Base-by-base conservation (phyloP, 2,329 filamentous ascomycete species). In the Diaporthe sp. region DNA sequence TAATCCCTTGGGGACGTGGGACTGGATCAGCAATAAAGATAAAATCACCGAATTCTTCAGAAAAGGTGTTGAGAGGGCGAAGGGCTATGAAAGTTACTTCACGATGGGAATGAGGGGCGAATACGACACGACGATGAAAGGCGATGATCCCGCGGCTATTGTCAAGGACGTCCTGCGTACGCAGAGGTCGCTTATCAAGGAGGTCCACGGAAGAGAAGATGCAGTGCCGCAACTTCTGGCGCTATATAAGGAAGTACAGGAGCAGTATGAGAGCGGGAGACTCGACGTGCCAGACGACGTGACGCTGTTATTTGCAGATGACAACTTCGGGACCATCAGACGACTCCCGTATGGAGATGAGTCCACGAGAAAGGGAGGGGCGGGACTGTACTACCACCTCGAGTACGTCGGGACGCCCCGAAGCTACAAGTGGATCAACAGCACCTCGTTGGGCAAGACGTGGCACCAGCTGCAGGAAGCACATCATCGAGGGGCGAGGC, bases 171-270 rank as follows among this genome's bases (percentile, higher is more conserved):
- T 92, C 25, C 86, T 92, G 12, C 78, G 83, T 30, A 86, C 88
- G 0, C 90, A 93, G 76, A 84, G 89, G 55, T 78, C 87, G 7
- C 87, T 92, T 17, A 83, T 92, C 9, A 82, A 83, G 12, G 83
- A 89, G 0, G 85, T 90, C 0, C 86, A 90, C 73, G 88, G 85
- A 3, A 80, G 81, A 19, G 80, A 81, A 28, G 82, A 88, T 40
- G 83, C 83, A 1, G 83, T 87, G 0, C 79, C 81, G 4, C 86
- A 93, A 79, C 86, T 92, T 72, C 89, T 91, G 85, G 91, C 90
- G 15, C 80, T 93, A 42, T 93, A 93, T 79, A 92, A 92, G 74
- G 91, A 93, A 75, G 90, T 93, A 0, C 89, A 90, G 77, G 87
- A 87, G 15, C 91, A 92, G 76, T 92, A 90, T 50, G 89, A 93